Conservation (phyloP, 352 stramenopile genomes). For the Globisporangium irregulare region DNA sequence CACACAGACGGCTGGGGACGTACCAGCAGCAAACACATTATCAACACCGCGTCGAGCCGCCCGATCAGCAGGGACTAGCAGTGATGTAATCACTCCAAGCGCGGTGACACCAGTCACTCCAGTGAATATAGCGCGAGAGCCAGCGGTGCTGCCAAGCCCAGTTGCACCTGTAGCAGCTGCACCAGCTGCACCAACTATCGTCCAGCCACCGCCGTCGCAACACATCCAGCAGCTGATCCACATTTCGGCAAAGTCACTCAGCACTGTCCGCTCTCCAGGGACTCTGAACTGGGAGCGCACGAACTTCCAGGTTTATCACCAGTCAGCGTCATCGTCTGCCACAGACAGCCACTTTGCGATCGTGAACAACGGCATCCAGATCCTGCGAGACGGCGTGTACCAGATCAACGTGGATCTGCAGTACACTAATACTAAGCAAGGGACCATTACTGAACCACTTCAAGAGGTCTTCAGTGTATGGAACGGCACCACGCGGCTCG, state of each 20-base stretch:
- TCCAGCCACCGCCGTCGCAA: background rate
- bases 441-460: background rate
- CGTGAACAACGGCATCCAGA: conserved; percentile 25
- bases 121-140: background rate
- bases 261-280: conserved; percentile 15
- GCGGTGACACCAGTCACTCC: background rate
- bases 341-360: conserved; percentile 25
- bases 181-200: background rate
- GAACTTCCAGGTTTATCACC: background rate
- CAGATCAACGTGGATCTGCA: conserved; percentile 39
- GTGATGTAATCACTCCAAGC: background rate
- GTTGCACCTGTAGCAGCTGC: background rate
- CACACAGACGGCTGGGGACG: background rate
- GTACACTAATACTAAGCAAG: conserved; percentile 10
- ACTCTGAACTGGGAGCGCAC: conserved; percentile 30
- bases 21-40: background rate
- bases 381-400: conserved; percentile 22
- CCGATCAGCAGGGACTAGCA: background rate
- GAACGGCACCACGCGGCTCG: conserved; percentile 32
- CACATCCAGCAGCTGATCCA: conserved; percentile 25
- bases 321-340: conserved; percentile 9
- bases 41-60: background rate
- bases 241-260: conserved; percentile 13
- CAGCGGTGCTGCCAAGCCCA: background rate
- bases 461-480: conserved; percentile 33